Base-by-base conservation (phyloP, 2,329 filamentous ascomycete genomes). In the Oidium heveae region DNA sequence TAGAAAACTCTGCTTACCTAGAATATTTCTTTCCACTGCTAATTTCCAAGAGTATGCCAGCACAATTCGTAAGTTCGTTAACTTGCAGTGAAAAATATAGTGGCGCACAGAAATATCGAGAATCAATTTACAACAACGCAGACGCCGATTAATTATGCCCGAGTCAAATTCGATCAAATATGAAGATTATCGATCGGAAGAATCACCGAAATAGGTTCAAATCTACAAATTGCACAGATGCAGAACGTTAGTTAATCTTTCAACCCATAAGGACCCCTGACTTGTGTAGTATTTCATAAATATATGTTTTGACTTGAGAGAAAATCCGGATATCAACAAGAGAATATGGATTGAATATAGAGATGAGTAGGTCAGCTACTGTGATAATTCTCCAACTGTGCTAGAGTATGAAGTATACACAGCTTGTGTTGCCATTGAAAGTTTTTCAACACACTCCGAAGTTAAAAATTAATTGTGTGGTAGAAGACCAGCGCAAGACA, bases 141-240 rank as follows among this genome's bases (percentile, higher is more conserved):
- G 61, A 62, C 62, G 61, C 62, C 60, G 61, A 60, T 58, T 58
- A 57, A 60, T 32, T 58, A 59, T 57, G 62, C 58, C 59, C 59
- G 46, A 58, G 57, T 56, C 59, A 56, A 57, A 59, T 36, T 55
- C 54, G 47, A 56, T 60, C 56, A 61, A 60, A 60, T 58, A 63
- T 61, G 58, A 56, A 59, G 58, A 58, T 53, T 57, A 58, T 63
- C 59, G 61, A 60, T 59, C 58, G 59, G 61, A 62, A 57, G 59
- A 51, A 61, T 61, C 57, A 60, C 57, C 57, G 58, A 55, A 58
- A 59, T 61, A 60, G 61, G 55, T 62, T 61, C 61, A 61, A 63
- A 64, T 61, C 63, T 64, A 57, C 54, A 56, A 46, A 56, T 18
- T 43, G 13, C 16, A 13, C 20, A n/a, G 13, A 20, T n/a, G 7